Percentiles rank a stretch among this genome's conserved stretches.
Conservation (phyloP, 2,329 filamentous ascomycete species). For the Penicillium glabrum region DNA sequence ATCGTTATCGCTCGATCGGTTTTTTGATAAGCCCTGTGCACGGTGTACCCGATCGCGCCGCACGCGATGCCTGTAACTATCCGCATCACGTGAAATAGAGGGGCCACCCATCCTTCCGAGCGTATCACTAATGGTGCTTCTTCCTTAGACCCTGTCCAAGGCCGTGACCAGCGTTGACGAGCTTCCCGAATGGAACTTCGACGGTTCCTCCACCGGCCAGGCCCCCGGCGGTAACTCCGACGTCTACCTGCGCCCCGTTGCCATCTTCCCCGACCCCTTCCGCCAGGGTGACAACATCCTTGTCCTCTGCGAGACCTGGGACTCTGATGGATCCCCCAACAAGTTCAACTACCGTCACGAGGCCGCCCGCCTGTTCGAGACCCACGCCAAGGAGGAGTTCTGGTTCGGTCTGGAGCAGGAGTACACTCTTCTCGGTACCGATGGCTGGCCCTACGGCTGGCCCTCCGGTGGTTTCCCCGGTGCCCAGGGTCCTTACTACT, state of each 20-base stretch:
- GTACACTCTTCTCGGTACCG: conserved; percentile 86
- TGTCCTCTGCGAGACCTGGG: conserved; percentile 93
- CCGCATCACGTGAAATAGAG: conserved; percentile 28
- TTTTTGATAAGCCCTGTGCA: conserved; percentile 29
- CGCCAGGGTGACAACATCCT: conserved; percentile 86
- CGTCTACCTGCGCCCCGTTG: conserved; percentile 89
- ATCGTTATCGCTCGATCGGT: conserved; percentile 3
- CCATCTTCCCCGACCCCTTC: conserved; percentile 90
- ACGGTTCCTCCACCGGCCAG: conserved; percentile 88
- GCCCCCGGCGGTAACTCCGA: conserved; percentile 95
- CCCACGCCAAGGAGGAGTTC: conserved; percentile 76
- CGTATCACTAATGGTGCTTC: conserved; percentile 8
- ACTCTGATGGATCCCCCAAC: conserved; percentile 91
- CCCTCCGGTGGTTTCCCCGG: conserved; percentile 84
- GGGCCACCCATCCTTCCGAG: background rate
- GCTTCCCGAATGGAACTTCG: conserved; percentile 78
- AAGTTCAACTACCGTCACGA: conserved; percentile 98
- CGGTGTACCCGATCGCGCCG: conserved; percentile 14
- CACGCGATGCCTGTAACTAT: conserved; percentile 28
- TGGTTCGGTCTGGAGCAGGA: conserved; percentile 99
- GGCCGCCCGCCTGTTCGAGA: conserved; percentile 83
- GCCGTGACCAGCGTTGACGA: conserved; percentile 60
- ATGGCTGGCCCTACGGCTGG: conserved; percentile 91
- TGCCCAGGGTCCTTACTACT: conserved; percentile 95
- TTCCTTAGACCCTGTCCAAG: conserved; percentile 61